Percentiles rank a stretch among this genome's conserved stretches.
Conservation (phyloP, 345 rosid species). For the Clausena lansium region DNA sequence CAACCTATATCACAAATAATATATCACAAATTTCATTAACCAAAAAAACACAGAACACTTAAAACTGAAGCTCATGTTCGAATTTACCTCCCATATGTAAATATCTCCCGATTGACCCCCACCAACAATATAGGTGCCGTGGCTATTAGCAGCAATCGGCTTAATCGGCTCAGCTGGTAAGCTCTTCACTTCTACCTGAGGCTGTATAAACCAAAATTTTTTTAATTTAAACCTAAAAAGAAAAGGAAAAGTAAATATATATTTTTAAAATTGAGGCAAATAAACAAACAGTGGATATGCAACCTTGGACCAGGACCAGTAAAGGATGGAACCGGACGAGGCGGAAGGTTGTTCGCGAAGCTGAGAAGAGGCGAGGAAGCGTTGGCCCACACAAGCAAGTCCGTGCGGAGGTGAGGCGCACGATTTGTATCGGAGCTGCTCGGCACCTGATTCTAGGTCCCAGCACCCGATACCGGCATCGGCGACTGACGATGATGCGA, state of each 20-base stretch:
- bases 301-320: slow-evolving; percentile 82
- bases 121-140: slow-evolving; percentile 76
- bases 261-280: background rate
- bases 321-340: slow-evolving; percentile 59
- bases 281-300: slow-evolving; percentile 10
- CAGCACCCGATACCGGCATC: slow-evolving; percentile 78
- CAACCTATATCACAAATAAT: slow-evolving; percentile 42
- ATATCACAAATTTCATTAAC: background rate
- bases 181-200: slow-evolving; percentile 74
- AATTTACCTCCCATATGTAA: slow-evolving; percentile 76
- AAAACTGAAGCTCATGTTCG: background rate
- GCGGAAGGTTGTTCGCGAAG: slow-evolving; percentile 51
- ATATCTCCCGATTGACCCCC: slow-evolving; percentile 76
- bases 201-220: slow-evolving; percentile 35
- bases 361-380: slow-evolving; percentile 75
- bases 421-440: slow-evolving; percentile 58
- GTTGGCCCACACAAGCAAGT: slow-evolving; percentile 56
- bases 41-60: background rate
- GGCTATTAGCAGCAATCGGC: slow-evolving; percentile 60
- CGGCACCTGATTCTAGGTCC: slow-evolving; percentile 65
- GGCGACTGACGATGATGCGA: slow-evolving; percentile 67
- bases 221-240: background rate
- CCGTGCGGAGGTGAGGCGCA: slow-evolving; percentile 76
- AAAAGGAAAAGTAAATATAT: background rate
- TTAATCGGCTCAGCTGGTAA: slow-evolving; percentile 74